A percentile compares a stretch with the other conserved stretches of the same genome.
phyloP scores from a whole-genome alignment of 2,329 filamentous ascomycete genomes.

The Sclerotiophoma versabilis region DNA sequence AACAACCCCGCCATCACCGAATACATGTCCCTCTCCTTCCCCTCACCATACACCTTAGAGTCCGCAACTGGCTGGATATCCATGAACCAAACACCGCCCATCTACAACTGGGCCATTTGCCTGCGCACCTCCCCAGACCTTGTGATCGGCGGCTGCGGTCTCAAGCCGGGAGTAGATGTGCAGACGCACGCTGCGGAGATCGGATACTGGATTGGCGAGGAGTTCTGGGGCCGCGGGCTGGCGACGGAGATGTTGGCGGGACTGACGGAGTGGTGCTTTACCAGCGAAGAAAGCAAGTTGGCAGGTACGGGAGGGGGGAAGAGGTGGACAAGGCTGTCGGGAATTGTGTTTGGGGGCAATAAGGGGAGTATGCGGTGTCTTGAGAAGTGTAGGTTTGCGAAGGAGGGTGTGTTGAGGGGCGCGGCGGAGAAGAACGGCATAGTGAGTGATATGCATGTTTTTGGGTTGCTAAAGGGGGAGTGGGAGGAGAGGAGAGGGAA shows the following conservation, averaged over 20 bases:
- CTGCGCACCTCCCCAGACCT: constrained; percentile 16
- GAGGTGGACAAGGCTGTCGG: constrained; percentile 41
- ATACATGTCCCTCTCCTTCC: constrained; percentile 50
- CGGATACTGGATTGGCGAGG: constrained; percentile 53
- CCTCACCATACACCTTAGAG: constrained; percentile 48
- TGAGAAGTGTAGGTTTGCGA: constrained; percentile 48
- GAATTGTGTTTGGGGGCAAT: constrained; percentile 42
- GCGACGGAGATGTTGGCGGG: constrained; percentile 43
- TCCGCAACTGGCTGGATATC: constrained; percentile 47
- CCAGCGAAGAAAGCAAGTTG: neutral
- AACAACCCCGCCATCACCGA: constrained; percentile 43
- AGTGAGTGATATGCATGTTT: constrained; percentile 41
- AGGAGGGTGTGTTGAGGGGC: constrained; percentile 47
- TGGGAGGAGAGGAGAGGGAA: constrained; percentile 30
- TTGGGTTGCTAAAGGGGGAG: constrained; percentile 44
- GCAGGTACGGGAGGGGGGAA: constrained; percentile 29
- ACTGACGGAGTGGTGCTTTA: constrained; percentile 48
- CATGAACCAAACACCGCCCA: constrained; percentile 26
- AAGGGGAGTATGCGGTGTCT: constrained; percentile 46
- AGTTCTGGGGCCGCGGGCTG: constrained; percentile 46
- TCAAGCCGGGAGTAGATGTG: constrained; percentile 47
- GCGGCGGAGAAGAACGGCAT: constrained; percentile 47
- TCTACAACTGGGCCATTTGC: constrained; percentile 31
- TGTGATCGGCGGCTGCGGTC: constrained; percentile 49
- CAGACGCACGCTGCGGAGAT: constrained; percentile 49